These are phyloP conservation scores for Fusarium buharicum DNA, from an alignment of 2,329 filamentous ascomycete species.

Conservation along the genomic window DNA sequence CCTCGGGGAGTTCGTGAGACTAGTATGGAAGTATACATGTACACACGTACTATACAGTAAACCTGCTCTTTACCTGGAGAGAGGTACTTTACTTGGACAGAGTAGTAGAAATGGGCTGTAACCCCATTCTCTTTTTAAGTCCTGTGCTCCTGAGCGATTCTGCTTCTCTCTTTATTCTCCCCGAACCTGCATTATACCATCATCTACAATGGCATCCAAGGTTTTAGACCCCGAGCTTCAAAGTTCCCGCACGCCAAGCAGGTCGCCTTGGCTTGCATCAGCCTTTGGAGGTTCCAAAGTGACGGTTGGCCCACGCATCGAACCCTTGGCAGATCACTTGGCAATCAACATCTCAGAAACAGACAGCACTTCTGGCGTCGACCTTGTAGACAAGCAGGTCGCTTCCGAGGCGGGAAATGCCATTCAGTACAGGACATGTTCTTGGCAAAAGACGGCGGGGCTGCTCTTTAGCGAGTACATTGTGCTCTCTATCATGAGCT, in stretches of 20 bases:
- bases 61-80: not conserved
- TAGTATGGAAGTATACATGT: too few species aligned
- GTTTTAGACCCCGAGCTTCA: constrained; percentile 22
- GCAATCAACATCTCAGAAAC: constrained; percentile 50
- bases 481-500: constrained; percentile 90
- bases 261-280: constrained; percentile 45
- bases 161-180: not conserved
- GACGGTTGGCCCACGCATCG: constrained; percentile 62
- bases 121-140: not conserved
- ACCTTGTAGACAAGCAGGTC: constrained; percentile 71
- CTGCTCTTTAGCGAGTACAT: constrained; percentile 95
- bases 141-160: not conserved
- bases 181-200: not conserved
- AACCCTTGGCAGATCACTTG: constrained; percentile 54
- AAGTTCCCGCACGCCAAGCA: constrained; percentile 12
- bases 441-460: constrained; percentile 93
- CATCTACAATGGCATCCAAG: constrained; percentile 16
- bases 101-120: not conserved
- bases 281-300: constrained; percentile 54
- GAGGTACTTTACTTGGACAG: constrained; percentile 7
- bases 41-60: too few species aligned
- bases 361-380: constrained; percentile 55
- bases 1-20: constrained; percentile 25
- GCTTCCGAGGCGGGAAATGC: constrained; percentile 78
- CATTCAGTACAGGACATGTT: constrained; percentile 92